phyloP scores from a whole-genome alignment of 1,139 yeast genomes.

The Kazachstania sp. region DNA sequence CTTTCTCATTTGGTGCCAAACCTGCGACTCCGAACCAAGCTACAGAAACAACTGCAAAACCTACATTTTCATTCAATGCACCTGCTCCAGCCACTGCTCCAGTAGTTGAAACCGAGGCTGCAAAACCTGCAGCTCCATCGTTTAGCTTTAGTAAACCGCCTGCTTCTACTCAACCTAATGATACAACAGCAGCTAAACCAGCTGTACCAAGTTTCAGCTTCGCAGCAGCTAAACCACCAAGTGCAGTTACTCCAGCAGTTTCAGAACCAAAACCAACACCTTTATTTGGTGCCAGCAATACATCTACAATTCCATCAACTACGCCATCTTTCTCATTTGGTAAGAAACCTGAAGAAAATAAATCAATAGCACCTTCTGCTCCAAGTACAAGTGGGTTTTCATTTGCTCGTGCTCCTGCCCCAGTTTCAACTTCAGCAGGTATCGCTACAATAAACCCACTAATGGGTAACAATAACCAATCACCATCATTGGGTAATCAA shows the following conservation, averaged over 20 bases:
- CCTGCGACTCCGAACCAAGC: background rate
- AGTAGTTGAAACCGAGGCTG: background rate
- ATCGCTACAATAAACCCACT: background rate
- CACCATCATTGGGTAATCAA: background rate
- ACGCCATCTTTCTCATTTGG: conserved; percentile 4
- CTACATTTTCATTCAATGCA: conserved; percentile 3
- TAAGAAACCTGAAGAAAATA: background rate
- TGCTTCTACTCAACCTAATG: background rate
- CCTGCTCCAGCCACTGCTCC: background rate
- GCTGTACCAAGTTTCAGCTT: background rate
- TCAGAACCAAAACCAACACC: background rate
- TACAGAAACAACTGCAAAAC: background rate
- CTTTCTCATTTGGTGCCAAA: background rate
- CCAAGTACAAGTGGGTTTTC: background rate
- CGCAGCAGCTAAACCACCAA: background rate
- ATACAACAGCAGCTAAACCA: background rate
- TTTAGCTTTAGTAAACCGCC: conserved; percentile 1
- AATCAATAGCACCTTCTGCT: background rate
- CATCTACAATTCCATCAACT: background rate
- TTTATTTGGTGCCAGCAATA: background rate
- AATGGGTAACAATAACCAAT: background rate
- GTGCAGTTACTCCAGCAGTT: background rate
- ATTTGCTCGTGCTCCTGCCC: background rate
- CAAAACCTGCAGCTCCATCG: background rate
- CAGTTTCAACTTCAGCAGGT: background rate